Percentiles rank a stretch among this genome's conserved stretches.
Conservation (phyloP, 108 stramenopile species). For the Chaetoceros muelleri region DNA sequence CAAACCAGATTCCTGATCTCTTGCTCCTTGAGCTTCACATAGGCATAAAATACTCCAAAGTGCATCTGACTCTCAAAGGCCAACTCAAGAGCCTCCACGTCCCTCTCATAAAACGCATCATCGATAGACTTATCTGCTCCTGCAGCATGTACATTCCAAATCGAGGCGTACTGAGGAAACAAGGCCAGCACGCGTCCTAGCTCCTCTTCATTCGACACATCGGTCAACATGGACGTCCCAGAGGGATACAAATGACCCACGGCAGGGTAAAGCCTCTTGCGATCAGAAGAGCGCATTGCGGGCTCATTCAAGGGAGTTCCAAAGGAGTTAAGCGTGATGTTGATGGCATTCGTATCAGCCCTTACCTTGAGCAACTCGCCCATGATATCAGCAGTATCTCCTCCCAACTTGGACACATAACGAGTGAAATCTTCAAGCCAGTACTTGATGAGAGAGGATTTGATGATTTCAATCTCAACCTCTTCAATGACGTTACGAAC, state of each 20-base stretch:
- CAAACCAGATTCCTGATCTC: slow-evolving; percentile 99
- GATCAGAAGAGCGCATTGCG: slow-evolving; percentile 87
- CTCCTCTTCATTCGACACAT: slow-evolving; percentile 86
- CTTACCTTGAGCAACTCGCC: slow-evolving; percentile 89
- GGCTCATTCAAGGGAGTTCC: slow-evolving; percentile 92
- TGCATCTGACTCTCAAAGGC: slow-evolving; percentile 99
- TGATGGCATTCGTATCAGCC: slow-evolving; percentile 96
- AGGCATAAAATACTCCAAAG: slow-evolving; percentile 95
- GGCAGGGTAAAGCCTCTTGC: slow-evolving; percentile 93
- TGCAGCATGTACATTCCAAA: slow-evolving; percentile 87
- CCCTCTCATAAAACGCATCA: slow-evolving; percentile 97
- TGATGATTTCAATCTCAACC: slow-evolving; percentile 98
- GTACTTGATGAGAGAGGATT: slow-evolving; percentile 94
- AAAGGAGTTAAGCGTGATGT: slow-evolving; percentile 98
- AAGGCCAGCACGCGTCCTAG: slow-evolving; percentile 79
- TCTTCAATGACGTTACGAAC: slow-evolving; percentile 92
- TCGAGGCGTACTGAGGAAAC: slow-evolving; percentile 86
- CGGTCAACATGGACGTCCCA: slow-evolving; percentile 85
- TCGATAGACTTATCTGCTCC: slow-evolving; percentile 85
- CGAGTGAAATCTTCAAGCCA: slow-evolving; percentile 95
- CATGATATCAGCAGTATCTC: slow-evolving; percentile 94
- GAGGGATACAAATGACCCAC: slow-evolving; percentile 96
- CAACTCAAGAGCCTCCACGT: slow-evolving; percentile 90
- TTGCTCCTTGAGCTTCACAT: slow-evolving; percentile 99
- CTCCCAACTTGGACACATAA: slow-evolving; percentile 77